A percentile compares a stretch with the other conserved stretches of the same genome.
Evolutionary conservation across 345 rosid species (phyloP).

Genomic region (Hirschfeldia incana): DNA sequence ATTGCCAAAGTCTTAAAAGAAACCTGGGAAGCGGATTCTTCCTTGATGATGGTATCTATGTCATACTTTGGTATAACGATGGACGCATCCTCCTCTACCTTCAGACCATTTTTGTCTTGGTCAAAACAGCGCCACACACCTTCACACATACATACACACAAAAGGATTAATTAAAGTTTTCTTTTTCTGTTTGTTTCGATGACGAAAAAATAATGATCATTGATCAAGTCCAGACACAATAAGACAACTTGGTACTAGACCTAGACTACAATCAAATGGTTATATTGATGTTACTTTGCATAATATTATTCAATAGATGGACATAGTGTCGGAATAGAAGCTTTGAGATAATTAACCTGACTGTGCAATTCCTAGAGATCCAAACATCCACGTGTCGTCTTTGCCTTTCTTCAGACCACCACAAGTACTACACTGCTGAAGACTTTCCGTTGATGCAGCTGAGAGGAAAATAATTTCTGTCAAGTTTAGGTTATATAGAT

Average conservation of each 20-base stretch:
- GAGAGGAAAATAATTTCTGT: not conserved
- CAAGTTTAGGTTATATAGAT: no score
- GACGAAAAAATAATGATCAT: no score
- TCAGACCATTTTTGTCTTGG: conserved; percentile 3
- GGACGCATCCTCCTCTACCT: not conserved
- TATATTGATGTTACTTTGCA: not conserved
- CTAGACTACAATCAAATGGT: not conserved
- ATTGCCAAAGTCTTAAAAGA: not conserved
- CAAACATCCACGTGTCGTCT: not conserved
- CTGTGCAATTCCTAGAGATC: conserved; percentile 1
- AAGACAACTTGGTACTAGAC: no score
- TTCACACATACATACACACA: not conserved
- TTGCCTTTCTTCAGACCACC: not conserved
- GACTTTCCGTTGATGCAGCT: not conserved
- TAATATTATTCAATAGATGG: not conserved
- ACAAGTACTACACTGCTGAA: not conserved
- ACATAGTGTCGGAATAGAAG: not conserved
- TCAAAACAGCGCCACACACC: conserved; percentile 8
- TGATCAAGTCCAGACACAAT: no score
- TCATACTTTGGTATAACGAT: conserved; percentile 16
- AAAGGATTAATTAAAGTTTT: no score
- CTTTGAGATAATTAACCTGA: conserved; percentile 2
- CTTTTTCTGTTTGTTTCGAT: no score
- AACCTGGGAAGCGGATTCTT: not conserved
- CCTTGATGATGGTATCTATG: conserved; percentile 7